These are phyloP conservation scores for Solanum chacoense DNA, from an alignment of 305 asterid genomes.

Conservation along the genomic window DNA sequence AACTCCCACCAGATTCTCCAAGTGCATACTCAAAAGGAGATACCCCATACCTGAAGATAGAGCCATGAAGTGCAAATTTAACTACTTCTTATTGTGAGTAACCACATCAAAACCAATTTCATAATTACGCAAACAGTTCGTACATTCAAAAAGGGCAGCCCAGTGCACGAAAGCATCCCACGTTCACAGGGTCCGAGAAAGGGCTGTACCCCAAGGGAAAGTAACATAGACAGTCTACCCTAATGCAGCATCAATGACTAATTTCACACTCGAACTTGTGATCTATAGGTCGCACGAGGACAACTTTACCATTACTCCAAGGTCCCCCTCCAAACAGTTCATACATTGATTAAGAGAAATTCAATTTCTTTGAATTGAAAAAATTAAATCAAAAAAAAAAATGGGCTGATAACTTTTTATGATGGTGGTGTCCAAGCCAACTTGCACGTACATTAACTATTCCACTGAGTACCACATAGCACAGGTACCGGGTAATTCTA, in stretches of 20 bases:
- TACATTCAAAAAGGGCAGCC: background rate
- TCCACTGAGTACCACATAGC: background rate
- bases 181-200: background rate
- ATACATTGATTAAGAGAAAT: slow-evolving; percentile 71
- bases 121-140: background rate
- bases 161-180: background rate
- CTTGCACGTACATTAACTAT: background rate
- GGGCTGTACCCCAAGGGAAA: slow-evolving; percentile 50
- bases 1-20: slow-evolving; percentile 90
- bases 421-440: background rate
- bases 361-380: slow-evolving; percentile 1
- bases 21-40: slow-evolving; percentile 94
- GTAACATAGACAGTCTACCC: background rate
- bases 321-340: background rate
- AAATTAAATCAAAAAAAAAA: slow-evolving; percentile 6
- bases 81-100: background rate
- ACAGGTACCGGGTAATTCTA: background rate
- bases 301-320: background rate
- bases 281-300: background rate
- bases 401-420: background rate
- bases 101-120: background rate
- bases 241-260: background rate
- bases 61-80: background rate
- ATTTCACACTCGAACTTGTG: background rate
- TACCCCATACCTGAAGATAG: slow-evolving; percentile 64